A percentile compares a stretch with the other conserved stretches of the same genome.
Evolutionary conservation across 2,329 filamentous ascomycete species (phyloP).

Genomic region (Xylaria sp.): DNA sequence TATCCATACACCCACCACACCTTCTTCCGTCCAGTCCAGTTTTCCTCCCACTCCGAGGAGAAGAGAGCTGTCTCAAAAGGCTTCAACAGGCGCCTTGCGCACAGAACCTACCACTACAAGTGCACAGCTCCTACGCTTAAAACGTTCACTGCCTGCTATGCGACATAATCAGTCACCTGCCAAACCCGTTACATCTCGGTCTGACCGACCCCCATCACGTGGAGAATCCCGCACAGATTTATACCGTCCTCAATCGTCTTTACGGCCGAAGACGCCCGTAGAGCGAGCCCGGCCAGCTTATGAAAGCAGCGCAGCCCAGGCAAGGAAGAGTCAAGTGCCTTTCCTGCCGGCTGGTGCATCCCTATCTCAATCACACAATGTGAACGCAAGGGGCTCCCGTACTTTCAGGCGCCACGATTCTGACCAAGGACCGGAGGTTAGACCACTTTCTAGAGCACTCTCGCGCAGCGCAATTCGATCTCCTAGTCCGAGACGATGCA

Average conservation of each 20-base stretch:
- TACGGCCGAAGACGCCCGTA: conserved; percentile 77
- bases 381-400: conserved; percentile 75
- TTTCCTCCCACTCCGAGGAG: conserved; percentile 70
- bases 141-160: conserved; percentile 73
- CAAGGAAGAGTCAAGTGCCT: conserved; percentile 72
- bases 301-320: conserved; percentile 63
- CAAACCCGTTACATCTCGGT: conserved; percentile 60
- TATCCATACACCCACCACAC: conserved; percentile 69
- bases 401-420: conserved; percentile 85
- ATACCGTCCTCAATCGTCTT: conserved; percentile 61
- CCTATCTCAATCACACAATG: conserved; percentile 80
- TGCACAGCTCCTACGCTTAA: conserved; percentile 72
- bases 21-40: conserved; percentile 64
- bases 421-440: conserved; percentile 71
- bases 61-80: conserved; percentile 67
- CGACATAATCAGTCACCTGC: conserved; percentile 62
- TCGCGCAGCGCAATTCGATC: conserved; percentile 69
- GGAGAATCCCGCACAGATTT: conserved; percentile 64
- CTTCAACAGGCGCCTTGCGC: conserved; percentile 65
- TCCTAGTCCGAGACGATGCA: conserved; percentile 67
- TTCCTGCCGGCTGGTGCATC: conserved; percentile 84
- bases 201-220: conserved; percentile 70
- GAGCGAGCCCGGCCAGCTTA: conserved; percentile 66
- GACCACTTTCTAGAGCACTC: conserved; percentile 66
- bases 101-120: conserved; percentile 73